phyloP scores from a whole-genome alignment of 1,284 basidiomycete species.

The Vanrija humicola region DNA sequence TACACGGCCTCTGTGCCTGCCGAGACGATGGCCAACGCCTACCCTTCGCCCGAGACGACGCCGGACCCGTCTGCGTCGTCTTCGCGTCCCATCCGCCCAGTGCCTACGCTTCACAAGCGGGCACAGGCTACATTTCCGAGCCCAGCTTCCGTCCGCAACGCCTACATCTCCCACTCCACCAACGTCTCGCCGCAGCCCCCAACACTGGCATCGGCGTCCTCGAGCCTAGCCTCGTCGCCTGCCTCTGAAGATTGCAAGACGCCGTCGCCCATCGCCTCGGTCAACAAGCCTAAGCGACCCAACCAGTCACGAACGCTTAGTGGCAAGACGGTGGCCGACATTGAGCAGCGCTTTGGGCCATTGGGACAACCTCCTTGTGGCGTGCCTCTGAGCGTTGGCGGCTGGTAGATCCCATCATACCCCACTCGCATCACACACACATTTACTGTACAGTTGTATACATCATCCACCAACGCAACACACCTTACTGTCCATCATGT shows the following conservation, averaged over 20 bases:
- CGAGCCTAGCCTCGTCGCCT: conserved; percentile 41
- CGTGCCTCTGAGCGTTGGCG: conserved; percentile 14
- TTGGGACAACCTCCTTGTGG: neutral
- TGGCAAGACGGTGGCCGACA: conserved; percentile 12
- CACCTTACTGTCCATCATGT: conserved; percentile 7
- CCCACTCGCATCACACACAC: neutral
- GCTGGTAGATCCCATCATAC: conserved; percentile 9
- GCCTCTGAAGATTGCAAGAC: conserved; percentile 48
- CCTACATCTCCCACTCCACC: conserved; percentile 20
- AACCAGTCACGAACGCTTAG: conserved; percentile 2
- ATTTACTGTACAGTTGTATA: conserved; percentile 19
- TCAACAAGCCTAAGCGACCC: conserved; percentile 11
- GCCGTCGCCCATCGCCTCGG: conserved; percentile 40
- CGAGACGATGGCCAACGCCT: conserved; percentile 16
- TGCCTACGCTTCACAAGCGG: conserved; percentile 21
- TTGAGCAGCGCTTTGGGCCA: conserved; percentile 9
- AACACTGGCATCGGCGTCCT: conserved; percentile 39
- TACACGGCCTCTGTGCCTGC: neutral
- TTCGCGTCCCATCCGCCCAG: conserved; percentile 39
- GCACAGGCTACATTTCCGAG: conserved; percentile 11
- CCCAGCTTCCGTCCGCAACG: conserved; percentile 8
- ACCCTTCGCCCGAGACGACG: conserved; percentile 46
- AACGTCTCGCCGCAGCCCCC: conserved; percentile 32
- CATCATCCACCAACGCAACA: conserved; percentile 1
- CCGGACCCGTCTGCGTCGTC: conserved; percentile 31